Percentiles rank a stretch among this genome's conserved stretches.
These are phyloP conservation scores for Penicillium sumatraense DNA, from an alignment of 2,329 filamentous ascomycete genomes.

Conservation along the genomic window DNA sequence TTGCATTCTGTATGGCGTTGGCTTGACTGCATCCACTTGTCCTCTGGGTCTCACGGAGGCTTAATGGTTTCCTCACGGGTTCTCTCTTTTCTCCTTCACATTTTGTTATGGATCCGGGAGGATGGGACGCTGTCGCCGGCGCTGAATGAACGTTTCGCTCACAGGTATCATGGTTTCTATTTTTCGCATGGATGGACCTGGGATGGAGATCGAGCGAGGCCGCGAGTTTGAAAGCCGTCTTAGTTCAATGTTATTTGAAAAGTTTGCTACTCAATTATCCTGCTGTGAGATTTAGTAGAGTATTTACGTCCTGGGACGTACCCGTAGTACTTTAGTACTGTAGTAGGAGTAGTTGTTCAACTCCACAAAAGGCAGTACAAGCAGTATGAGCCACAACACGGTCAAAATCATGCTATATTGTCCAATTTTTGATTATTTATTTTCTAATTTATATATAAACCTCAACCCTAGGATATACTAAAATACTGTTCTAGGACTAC, in stretches of 20 bases:
- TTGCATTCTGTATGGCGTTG: slow-evolving; percentile 51
- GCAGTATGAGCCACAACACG: no score
- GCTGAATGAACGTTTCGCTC: slow-evolving; percentile 34
- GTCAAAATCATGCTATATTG: no score
- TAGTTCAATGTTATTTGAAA: slow-evolving; percentile 30
- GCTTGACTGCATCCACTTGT: slow-evolving; percentile 41
- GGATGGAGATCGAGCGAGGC: slow-evolving; percentile 23
- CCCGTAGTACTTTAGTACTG: no score
- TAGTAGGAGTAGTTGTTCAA: no score
- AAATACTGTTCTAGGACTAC: no score
- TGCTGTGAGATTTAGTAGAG: no score
- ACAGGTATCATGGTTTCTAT: slow-evolving; percentile 26
- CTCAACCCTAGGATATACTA: no score
- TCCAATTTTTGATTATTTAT: no score
- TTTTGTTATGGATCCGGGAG: slow-evolving; percentile 40
- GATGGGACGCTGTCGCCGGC: slow-evolving; percentile 40
- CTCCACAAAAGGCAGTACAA: no score
- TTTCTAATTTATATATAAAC: no score
- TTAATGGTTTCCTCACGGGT: slow-evolving; percentile 29
- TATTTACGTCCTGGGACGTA: no score
- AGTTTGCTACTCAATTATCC: slow-evolving; percentile 5
- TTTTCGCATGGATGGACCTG: slow-evolving; percentile 16
- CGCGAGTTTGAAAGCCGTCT: slow-evolving; percentile 37
- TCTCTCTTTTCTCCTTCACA: slow-evolving; percentile 29
- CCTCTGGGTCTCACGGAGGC: slow-evolving; percentile 41